Base-by-base conservation (phyloP, 768 basidiomycete genomes). In the Termitomyces sp. region DNA sequence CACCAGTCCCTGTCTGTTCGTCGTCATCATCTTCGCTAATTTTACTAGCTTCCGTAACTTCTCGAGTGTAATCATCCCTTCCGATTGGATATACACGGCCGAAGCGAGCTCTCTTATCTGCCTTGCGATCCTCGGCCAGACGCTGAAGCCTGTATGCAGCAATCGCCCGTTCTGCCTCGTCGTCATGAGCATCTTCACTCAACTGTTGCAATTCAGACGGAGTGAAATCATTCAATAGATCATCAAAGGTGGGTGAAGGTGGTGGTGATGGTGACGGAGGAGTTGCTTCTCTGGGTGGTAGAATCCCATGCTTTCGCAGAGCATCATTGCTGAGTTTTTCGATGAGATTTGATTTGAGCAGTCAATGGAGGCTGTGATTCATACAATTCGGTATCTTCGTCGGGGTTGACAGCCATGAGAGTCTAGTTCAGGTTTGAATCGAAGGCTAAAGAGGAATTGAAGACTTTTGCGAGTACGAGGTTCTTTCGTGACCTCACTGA, bases 311-410 rank as follows among this genome's bases (percentile, higher is more conserved):
- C 66, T 94, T 94, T 59, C 94, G 89, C 12, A 98, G 84, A 23
- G 90, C 91, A 69, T 98, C 95, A 72, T 96, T 95, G 75, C 95
- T 98, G 68, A n/a, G 59, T 56, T 8, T 58, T 63, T 55, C 26
- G 35, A 63, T 57, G 40, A 60, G 47, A 33, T 30, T 14, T 7
- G n/a, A 14, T 30, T 14, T 7, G n/a, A 14, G n/a, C 14, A 50
- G 16, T 18, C 35, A 41, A 32, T 9, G 12, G 32, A 14, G 8
- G 23, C 1, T 16, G 36, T n/a, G 13, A 49, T 59, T 43, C 91
- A 74, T 71, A 95, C 95, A 98, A 97, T 82, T 98, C 95, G 2
- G 95, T 96, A 71, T 98, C 95, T 77, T 96, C 91, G 79, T 94
- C 80, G 33, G 89, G 82, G 69, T 95, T 93, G 56, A 89, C 72